Conservation (phyloP, 495 filamentous ascomycete species). For the Sordaria brevicollis region DNA sequence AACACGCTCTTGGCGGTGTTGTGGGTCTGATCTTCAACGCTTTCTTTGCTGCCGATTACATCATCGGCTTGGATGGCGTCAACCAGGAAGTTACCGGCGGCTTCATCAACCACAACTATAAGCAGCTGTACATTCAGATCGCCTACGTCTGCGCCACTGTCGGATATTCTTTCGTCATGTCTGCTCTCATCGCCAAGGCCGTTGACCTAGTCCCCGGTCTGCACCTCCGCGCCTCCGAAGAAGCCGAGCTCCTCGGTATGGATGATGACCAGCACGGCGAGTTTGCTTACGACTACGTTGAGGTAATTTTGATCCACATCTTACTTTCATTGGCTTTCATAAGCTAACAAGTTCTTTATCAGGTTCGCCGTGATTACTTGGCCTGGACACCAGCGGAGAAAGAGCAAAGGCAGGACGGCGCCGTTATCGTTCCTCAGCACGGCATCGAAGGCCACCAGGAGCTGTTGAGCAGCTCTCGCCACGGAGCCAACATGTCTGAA, state of each 20-base stretch:
- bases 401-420: conserved; percentile 52
- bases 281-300: conserved; percentile 98
- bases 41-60: conserved; percentile 76
- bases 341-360: not conserved
- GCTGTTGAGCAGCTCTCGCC: conserved; percentile 11
- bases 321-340: not conserved
- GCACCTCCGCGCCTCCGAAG: conserved; percentile 81
- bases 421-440: conserved; percentile 61
- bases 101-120: conserved; percentile 80
- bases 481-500: not conserved
- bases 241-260: conserved; percentile 97
- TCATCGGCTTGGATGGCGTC: conserved; percentile 89
- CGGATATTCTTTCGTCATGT: conserved; percentile 76
- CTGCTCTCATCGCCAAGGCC: conserved; percentile 66
- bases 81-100: conserved; percentile 71
- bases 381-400: conserved; percentile 91
- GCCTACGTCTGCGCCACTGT: conserved; percentile 73
- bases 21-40: conserved; percentile 89
- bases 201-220: conserved; percentile 87
- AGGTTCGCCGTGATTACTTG: conserved; percentile 87
- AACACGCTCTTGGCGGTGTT: conserved; percentile 92
- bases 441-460: conserved; percentile 64
- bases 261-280: conserved; percentile 98
- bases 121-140: conserved; percentile 84
- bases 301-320: conserved; percentile 29